These are phyloP conservation scores for Ceratobasidium sp. DNA, from an alignment of 1,284 basidiomycete species.

Conservation along the genomic window DNA sequence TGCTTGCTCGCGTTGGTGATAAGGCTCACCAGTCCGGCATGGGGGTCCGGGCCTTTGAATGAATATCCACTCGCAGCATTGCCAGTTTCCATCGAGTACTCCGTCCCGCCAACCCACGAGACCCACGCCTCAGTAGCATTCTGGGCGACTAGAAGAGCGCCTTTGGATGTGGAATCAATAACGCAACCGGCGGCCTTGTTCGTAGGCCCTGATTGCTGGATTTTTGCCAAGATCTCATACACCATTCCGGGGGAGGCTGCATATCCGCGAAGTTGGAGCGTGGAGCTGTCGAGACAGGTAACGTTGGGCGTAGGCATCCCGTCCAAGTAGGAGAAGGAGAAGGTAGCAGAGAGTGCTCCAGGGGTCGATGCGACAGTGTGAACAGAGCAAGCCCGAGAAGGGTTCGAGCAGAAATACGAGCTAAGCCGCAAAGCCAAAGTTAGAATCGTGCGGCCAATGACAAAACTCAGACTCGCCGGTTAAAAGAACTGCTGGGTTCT, in stretches of 20 bases:
- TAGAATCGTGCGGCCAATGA: constrained; percentile 61
- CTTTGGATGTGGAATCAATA: constrained; percentile 11
- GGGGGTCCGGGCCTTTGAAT: constrained; percentile 74
- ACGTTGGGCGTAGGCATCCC: constrained; percentile 56
- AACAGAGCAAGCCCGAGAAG: constrained; percentile 59
- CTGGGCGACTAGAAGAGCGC: constrained; percentile 58
- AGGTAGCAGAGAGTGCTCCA: constrained; percentile 23
- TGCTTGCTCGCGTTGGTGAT: constrained; percentile 56
- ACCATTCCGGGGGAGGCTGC: constrained; percentile 71
- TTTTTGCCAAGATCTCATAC: constrained; percentile 74
- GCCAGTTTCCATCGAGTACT: constrained; percentile 74
- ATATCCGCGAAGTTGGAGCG: constrained; percentile 70
- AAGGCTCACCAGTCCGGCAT: constrained; percentile 62
- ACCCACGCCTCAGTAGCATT: constrained; percentile 68
- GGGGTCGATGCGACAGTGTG: constrained; percentile 40
- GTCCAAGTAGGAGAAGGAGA: constrained; percentile 18
- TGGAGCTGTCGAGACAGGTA: constrained; percentile 70
- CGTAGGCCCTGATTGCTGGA: constrained; percentile 54
- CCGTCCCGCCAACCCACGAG: constrained; percentile 77
- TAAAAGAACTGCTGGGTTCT: constrained; percentile 54
- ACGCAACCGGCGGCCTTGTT: constrained; percentile 66
- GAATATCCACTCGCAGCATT: constrained; percentile 68
- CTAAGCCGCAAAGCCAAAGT: constrained; percentile 60
- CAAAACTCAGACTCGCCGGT: constrained; percentile 53
- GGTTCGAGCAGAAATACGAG: constrained; percentile 77